Base-by-base conservation (phyloP, 352 stramenopile species). In the Saprolegnia diclina region DNA sequence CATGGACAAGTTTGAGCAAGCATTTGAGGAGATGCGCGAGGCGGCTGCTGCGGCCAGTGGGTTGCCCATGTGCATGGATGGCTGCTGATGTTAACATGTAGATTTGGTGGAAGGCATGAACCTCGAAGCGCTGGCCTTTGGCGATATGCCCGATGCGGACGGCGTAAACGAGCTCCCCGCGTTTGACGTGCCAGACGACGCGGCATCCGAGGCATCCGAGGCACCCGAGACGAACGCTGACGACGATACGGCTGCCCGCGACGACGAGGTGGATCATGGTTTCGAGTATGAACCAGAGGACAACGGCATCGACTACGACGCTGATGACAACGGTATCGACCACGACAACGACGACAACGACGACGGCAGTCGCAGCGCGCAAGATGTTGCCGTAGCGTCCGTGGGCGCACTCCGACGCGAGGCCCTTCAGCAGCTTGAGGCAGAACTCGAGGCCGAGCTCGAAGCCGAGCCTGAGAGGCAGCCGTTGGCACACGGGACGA, bases 1-100 rank as follows among this genome's bases (percentile, higher is more conserved):
- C 35, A 26, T 69, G 45, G n/a, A 59, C 16, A 61, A 26, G n/a
- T 24, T 69, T n/a, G 42, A 48, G 42, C 4, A 48, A n/a, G 7
- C 18, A 7, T 48, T 48, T 7, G 42, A 48, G 10, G 42, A n/a
- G 42, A 14, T n/a, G 18, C 18, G 13, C 18, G 42, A 4, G 42
- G 7, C 42, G 42, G 42, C 18, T 7, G 13, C 42, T n/a, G 42
- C 13, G 4, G 18, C 42, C 42, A 4, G 11, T n/a, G 7, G 11
- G 13, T n/a, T 14, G 11, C 42, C 42, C n/a, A n/a, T n/a, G 7
- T n/a, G 3, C 3, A 48, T n/a, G 42, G 42, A 48, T n/a, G 42
- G 4, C 42, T n/a, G 42, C 42, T 48, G 18, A 48, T n/a, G 2
- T 35, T 35, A 3, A 14, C 2, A 10, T 48, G 42, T 48, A 48